Conservation (phyloP, 1,284 basidiomycete species). For the Mixia osmundae region DNA sequence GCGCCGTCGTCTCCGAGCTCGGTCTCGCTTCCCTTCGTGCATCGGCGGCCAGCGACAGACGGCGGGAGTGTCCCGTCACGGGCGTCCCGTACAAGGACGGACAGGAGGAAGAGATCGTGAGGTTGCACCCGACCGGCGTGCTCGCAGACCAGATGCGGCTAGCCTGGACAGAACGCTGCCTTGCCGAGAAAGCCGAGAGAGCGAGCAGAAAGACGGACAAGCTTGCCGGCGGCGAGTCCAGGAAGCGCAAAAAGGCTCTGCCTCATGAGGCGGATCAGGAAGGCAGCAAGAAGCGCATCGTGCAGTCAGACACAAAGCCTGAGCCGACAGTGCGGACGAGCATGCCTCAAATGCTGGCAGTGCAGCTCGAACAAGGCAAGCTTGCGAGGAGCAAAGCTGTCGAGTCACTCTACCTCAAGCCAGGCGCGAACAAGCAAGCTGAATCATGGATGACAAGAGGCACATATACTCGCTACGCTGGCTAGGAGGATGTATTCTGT, state of each 20-base stretch:
- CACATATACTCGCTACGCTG: too few relatives aligned
- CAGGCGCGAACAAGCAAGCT: neutral
- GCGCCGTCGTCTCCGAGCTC: conserved; percentile 62
- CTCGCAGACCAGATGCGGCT: neutral
- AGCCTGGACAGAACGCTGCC: too few relatives aligned
- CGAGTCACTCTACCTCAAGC: neutral
- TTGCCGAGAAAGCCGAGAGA: too few relatives aligned
- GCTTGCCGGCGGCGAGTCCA: neutral
- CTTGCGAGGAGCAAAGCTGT: neutral
- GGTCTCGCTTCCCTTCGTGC: conserved; percentile 33
- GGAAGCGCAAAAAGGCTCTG: neutral
- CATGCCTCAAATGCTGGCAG: neutral
- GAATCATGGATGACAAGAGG: too few relatives aligned
- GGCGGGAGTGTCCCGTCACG: neutral
- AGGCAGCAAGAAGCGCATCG: neutral
- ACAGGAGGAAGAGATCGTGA: neutral
- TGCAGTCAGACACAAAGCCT: neutral
- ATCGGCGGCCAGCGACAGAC: conserved; percentile 4
- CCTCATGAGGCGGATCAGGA: neutral
- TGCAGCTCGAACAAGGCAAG: neutral
- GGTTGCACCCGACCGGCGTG: neutral
- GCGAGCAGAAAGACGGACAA: too few relatives aligned
- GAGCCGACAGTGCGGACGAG: neutral
- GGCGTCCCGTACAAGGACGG: neutral
- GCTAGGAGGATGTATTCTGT: too few relatives aligned